These are phyloP conservation scores for Gracilaria domingensis DNA, from an alignment of 23 red algal genomes.

Conservation along the genomic window DNA sequence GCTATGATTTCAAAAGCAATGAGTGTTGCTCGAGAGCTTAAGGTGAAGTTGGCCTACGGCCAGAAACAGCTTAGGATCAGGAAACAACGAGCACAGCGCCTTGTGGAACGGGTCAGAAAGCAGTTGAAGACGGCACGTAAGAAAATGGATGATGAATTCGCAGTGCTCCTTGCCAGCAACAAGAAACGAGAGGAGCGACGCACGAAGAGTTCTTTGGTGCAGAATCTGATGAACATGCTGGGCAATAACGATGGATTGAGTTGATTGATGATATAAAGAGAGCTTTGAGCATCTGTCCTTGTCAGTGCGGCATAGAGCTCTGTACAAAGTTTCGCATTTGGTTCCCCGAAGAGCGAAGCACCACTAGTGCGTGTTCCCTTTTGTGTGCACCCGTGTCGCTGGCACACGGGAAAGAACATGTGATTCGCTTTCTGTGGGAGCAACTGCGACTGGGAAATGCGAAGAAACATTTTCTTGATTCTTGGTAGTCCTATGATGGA, in stretches of 20 bases:
- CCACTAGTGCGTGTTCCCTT: too few species aligned
- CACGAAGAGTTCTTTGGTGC: constrained; percentile 4
- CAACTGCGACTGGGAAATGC: too few species aligned
- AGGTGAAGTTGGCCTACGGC: background rate
- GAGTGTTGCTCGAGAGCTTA: background rate
- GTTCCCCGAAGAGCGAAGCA: too few species aligned
- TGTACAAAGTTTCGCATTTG: too few species aligned
- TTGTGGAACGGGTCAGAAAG: background rate
- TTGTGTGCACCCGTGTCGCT: too few species aligned
- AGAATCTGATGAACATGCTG: constrained; percentile 23
- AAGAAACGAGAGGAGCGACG: background rate
- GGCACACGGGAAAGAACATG: too few species aligned
- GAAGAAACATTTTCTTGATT: too few species aligned
- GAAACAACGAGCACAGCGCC: background rate
- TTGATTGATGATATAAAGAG: background rate
- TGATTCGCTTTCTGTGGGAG: too few species aligned
- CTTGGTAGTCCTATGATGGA: too few species aligned
- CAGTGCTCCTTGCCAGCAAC: background rate
- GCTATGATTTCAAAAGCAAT: background rate
- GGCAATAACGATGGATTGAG: background rate
- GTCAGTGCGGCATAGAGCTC: too few species aligned
- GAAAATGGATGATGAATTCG: background rate
- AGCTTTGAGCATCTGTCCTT: background rate
- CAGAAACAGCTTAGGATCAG: background rate
- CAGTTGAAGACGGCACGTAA: background rate